Conservation (phyloP, 306 rosid species). For the Ochetophila trinervis region DNA sequence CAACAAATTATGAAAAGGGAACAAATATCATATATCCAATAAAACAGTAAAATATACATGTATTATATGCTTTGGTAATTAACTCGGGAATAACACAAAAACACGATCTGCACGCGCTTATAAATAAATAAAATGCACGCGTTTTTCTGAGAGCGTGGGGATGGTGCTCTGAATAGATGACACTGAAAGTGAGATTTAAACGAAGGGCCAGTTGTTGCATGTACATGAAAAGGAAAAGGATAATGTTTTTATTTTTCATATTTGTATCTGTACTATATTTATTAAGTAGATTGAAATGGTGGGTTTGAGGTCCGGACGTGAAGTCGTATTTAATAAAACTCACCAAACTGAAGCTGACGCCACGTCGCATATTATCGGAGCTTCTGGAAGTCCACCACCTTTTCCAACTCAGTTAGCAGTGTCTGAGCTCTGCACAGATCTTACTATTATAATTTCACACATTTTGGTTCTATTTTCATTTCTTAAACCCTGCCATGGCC, state of each 20-base stretch:
- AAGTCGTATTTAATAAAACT: neutral
- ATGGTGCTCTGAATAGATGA: neutral
- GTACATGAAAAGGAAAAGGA: constrained; percentile 8
- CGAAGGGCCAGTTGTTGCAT: constrained; percentile 10
- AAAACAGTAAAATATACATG: too few species aligned
- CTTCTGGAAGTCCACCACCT: too few species aligned
- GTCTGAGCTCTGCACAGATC: too few species aligned
- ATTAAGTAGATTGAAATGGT: constrained; percentile 13
- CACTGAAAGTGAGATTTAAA: neutral
- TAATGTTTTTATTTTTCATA: constrained; percentile 7
- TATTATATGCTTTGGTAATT: too few species aligned
- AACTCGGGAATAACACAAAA: too few species aligned
- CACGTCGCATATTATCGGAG: neutral
- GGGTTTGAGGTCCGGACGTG: constrained; percentile 8
- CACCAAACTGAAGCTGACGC: neutral
- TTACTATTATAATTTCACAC: too few species aligned
- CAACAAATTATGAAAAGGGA: too few species aligned
- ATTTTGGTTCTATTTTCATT: too few species aligned
- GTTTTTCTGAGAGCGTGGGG: neutral
- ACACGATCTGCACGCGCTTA: too few species aligned
- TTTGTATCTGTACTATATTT: neutral
- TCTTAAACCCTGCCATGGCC: too few species aligned
- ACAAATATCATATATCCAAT: too few species aligned
- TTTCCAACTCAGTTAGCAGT: too few species aligned
- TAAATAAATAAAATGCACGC: neutral